Evolutionary conservation across 805 yeast genomes (phyloP), one percentile per base, ranked within the genome.

Genomic region (Candida oleophila): DNA sequence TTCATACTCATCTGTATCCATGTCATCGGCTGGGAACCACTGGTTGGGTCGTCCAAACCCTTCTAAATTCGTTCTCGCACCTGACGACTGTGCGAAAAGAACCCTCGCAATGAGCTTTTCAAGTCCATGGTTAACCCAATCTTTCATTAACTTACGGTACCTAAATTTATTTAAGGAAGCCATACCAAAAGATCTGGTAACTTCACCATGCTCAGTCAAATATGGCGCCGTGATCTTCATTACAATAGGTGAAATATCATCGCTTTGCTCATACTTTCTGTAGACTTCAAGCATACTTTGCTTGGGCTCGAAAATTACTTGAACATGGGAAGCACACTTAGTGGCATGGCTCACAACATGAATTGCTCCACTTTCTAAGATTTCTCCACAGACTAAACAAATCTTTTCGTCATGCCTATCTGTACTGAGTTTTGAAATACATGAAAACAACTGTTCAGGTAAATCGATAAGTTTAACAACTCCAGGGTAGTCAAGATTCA

Each of bases 141-240:
- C 60, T 42, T 74, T 74, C 53, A 78, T 83, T 51, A 86, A 64
- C 49, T 80, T 73, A 32, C 72, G 66, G 61, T 80, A 85, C 45
- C 95, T 73, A 20, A 66, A 69, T 15, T 65, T 51, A 55, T 77
- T 78, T 47, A 87, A 68, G 0, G 68, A 69, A 0, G 88, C 88
- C 40, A 83, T 86, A 15, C 80, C 77, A 49, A 73, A 68, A 16
- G 77, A 76, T 8, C 71, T 69, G 28, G 86, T 86, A 2, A 84
- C 77, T 60, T 87, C 94, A 19, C 95, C 95, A 62, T 86, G 90
- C 3, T 73, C 70, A 45, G 88, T 85, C 58, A 87, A 65, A 57
- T 85, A 87, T 12, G 92, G 94, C 0, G 88, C 86, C 46, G 78
- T 78, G 51, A 78, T 71, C 7, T 69, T 66, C 19, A 36, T 16